A percentile compares a stretch with the other conserved stretches of the same genome.
These are phyloP conservation scores for Cordyceps fumosorosea DNA, from an alignment of 2,329 filamentous ascomycete species.

Conservation along the genomic window DNA sequence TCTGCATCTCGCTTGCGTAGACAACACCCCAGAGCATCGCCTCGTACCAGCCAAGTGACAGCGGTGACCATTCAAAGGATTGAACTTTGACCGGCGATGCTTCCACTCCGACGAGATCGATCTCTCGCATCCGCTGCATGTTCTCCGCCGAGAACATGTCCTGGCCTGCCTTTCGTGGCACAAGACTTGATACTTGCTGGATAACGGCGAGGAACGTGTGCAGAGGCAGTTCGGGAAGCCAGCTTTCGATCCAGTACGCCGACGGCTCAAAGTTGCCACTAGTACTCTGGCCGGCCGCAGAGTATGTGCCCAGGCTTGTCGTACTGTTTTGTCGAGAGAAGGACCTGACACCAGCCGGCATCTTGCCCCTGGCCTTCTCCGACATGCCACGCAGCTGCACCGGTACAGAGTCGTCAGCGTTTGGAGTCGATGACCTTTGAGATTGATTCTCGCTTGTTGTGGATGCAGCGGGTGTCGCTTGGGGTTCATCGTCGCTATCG, in stretches of 20 bases:
- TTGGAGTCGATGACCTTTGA: constrained; percentile 61
- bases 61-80: constrained; percentile 87
- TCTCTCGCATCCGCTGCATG: constrained; percentile 49
- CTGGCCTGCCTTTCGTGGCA: constrained; percentile 43
- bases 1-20: constrained; percentile 83
- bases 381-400: constrained; percentile 86
- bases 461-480: constrained; percentile 53
- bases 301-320: constrained; percentile 66
- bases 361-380: constrained; percentile 92
- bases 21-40: constrained; percentile 90
- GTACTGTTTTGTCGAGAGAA: constrained; percentile 90
- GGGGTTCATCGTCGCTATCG: constrained; percentile 42
- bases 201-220: constrained; percentile 80
- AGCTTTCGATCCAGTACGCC: constrained; percentile 80
- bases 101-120: constrained; percentile 66
- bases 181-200: constrained; percentile 52
- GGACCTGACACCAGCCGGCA: constrained; percentile 73
- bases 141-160: constrained; percentile 39
- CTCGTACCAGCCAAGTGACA: constrained; percentile 93
- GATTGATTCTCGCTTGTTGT: constrained; percentile 58
- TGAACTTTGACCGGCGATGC: constrained; percentile 70
- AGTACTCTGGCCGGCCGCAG: constrained; percentile 49
- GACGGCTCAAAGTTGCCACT: constrained; percentile 69
- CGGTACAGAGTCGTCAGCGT: constrained; percentile 71
- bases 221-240: constrained; percentile 85